Conservation (phyloP, 805 yeast genomes). For the Yamadazyma sp. region DNA sequence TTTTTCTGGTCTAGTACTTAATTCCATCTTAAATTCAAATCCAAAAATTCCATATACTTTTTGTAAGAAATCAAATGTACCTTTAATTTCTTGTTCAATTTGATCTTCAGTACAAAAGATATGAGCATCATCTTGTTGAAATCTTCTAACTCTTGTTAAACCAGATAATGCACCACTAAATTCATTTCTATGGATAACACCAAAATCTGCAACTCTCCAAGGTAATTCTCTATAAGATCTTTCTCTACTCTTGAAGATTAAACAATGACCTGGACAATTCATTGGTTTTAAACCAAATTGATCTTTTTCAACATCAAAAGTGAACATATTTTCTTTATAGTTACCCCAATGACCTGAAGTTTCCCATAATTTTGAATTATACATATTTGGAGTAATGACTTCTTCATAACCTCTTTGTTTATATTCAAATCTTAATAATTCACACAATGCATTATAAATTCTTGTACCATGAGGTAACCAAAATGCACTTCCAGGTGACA, state of each 20-base stretch:
- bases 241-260: constrained; percentile 87
- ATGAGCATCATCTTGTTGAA: constrained; percentile 99
- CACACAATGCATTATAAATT: constrained; percentile 85
- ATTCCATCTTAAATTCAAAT: constrained; percentile 93
- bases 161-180: constrained; percentile 88
- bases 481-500: constrained; percentile 97
- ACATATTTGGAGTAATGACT: constrained; percentile 99
- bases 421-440: constrained; percentile 78
- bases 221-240: constrained; percentile 96
- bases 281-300: constrained; percentile 91
- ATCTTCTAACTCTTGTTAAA: constrained; percentile 95
- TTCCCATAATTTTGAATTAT: constrained; percentile 96
- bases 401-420: constrained; percentile 94
- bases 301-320: constrained; percentile 96
- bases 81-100: constrained; percentile 80
- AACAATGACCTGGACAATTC: constrained; percentile 92
- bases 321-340: constrained; percentile 96
- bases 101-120: constrained; percentile 93
- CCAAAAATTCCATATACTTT: constrained; percentile 89
- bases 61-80: constrained; percentile 81
- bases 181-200: constrained; percentile 96
- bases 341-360: constrained; percentile 99
- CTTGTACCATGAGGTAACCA: constrained; percentile 99
- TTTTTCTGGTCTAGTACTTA: constrained; percentile 96
- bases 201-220: constrained; percentile 98